Percentiles rank a stretch among this genome's conserved stretches.
phyloP scores from a whole-genome alignment of 768 basidiomycete species.

The Leccinum boreale region DNA sequence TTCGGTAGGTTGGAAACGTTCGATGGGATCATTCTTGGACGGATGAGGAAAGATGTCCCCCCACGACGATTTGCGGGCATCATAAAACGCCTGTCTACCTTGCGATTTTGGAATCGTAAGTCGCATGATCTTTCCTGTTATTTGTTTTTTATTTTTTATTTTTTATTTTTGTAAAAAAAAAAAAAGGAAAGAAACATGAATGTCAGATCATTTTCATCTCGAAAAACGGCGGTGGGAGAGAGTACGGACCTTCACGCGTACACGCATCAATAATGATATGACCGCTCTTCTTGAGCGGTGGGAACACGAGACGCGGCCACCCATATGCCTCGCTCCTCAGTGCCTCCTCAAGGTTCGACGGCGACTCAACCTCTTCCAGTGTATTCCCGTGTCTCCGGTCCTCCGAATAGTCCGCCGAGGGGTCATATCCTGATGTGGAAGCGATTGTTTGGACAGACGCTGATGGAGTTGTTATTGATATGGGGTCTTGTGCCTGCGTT shows the following conservation, averaged over 20 bases:
- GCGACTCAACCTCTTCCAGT: constrained; percentile 13
- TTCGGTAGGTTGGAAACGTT: constrained; percentile 45
- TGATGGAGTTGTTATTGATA: constrained; percentile 15
- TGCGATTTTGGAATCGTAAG: constrained; percentile 90
- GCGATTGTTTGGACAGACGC: constrained; percentile 5
- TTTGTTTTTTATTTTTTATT: not conserved
- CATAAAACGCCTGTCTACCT: constrained; percentile 93
- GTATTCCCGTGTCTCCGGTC: constrained; percentile 1
- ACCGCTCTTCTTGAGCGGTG: constrained; percentile 89
- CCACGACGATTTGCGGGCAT: constrained; percentile 91
- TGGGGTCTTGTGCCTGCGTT: constrained; percentile 10
- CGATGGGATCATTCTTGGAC: constrained; percentile 74
- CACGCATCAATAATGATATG: constrained; percentile 93
- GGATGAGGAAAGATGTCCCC: constrained; percentile 93
- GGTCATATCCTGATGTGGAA: constrained; percentile 7
- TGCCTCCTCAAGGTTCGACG: constrained; percentile 44
- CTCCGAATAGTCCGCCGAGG: not conserved
- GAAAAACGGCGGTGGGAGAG: constrained; percentile 4
- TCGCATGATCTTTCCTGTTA: constrained; percentile 82
- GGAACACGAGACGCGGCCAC: constrained; percentile 90
- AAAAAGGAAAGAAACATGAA: not conserved
- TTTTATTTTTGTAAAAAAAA: not conserved
- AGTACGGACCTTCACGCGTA: constrained; percentile 63
- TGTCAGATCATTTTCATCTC: constrained; percentile 6
- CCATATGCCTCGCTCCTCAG: constrained; percentile 73